phyloP scores from a whole-genome alignment of 78 protist genomes.

The Chrysochromulina parva region DNA sequence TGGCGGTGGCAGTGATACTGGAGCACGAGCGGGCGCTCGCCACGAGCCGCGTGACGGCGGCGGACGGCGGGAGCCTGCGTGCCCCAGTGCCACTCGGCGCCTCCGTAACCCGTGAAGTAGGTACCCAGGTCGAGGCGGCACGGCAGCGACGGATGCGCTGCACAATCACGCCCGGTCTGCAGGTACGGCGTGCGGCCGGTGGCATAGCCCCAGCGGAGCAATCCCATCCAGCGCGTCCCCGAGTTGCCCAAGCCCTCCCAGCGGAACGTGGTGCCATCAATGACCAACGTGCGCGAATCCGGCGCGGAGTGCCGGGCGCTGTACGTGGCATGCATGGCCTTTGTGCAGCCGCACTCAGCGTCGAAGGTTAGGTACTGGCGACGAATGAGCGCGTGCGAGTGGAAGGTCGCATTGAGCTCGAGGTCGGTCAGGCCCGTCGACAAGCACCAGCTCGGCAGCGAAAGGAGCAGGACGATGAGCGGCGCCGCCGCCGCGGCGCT shows the following conservation, averaged over 20 bases:
- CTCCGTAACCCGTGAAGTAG: background rate
- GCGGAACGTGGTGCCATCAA: background rate
- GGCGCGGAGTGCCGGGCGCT: too few relatives aligned
- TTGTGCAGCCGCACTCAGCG: background rate
- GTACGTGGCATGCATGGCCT: too few relatives aligned
- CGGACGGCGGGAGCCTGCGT: background rate
- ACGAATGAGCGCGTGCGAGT: background rate
- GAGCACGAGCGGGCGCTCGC: background rate
- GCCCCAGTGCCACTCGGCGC: background rate
- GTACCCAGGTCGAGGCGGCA: background rate
- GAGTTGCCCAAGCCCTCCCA: constrained; percentile 25
- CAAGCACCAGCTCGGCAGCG: too few relatives aligned
- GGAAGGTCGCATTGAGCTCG: background rate
- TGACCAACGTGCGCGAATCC: background rate
- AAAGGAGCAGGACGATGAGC: too few relatives aligned
- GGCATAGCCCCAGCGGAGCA: background rate
- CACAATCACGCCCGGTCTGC: too few relatives aligned
- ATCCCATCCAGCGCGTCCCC: background rate
- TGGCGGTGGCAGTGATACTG: background rate
- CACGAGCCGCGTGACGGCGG: background rate
- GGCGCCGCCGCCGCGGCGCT: too few relatives aligned
- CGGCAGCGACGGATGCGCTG: background rate
- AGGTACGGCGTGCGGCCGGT: background rate
- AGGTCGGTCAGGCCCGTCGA: too few relatives aligned
- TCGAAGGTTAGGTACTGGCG: background rate